phyloP scores from a whole-genome alignment of 768 basidiomycete genomes.

The Auricularia sp. region DNA sequence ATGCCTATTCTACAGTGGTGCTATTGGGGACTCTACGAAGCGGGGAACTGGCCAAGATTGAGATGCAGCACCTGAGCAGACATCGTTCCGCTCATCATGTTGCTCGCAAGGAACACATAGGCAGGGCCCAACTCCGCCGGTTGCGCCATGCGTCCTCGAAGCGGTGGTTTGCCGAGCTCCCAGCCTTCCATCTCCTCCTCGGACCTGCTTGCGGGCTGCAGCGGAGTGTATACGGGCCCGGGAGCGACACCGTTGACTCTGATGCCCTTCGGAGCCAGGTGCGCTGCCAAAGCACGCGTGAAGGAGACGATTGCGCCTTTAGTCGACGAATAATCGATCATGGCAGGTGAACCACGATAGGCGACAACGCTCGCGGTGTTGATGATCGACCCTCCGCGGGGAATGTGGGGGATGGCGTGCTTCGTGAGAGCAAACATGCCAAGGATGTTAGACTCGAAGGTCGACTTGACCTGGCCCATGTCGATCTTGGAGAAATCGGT shows the following conservation, averaged over 20 bases:
- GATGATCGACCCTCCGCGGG: constrained; percentile 49
- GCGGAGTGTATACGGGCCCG: constrained; percentile 48
- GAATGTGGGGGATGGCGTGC: constrained; percentile 47
- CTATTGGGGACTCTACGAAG: neutral
- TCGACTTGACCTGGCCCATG: constrained; percentile 31
- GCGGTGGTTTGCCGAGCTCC: constrained; percentile 34
- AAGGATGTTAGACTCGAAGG: constrained; percentile 48
- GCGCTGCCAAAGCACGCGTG: constrained; percentile 43
- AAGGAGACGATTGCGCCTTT: constrained; percentile 54
- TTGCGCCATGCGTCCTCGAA: constrained; percentile 41
- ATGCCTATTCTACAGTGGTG: no score
- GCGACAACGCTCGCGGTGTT: constrained; percentile 53
- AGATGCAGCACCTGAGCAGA: neutral
- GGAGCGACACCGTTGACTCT: constrained; percentile 44
- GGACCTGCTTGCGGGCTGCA: constrained; percentile 46
- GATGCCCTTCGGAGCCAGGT: constrained; percentile 47
- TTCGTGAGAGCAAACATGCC: constrained; percentile 51
- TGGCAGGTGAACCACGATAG: constrained; percentile 28
- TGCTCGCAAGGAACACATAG: constrained; percentile 43
- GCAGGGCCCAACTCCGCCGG: constrained; percentile 43
- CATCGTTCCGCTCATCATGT: neutral
- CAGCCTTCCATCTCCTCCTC: constrained; percentile 49
- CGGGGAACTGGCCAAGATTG: neutral
- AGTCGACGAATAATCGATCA: constrained; percentile 45
- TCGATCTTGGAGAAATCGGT: neutral